These are phyloP conservation scores for Hypoxylon sp. DNA, from an alignment of 2,329 filamentous ascomycete genomes.

Conservation along the genomic window DNA sequence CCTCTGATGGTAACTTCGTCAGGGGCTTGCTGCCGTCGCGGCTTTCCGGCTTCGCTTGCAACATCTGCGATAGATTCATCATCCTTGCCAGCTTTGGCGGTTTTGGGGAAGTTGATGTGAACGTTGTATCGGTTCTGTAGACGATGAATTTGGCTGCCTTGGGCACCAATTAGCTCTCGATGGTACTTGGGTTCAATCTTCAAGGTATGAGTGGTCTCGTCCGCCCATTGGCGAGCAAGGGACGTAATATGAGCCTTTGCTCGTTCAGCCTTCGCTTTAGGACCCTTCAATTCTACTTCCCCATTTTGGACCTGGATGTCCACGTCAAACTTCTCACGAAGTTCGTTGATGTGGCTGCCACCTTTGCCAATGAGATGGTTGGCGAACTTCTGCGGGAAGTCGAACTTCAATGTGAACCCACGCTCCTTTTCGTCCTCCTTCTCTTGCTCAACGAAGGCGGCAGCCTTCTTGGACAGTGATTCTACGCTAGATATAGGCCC, in stretches of 20 bases:
- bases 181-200: constrained; percentile 97
- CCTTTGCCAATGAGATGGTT: constrained; percentile 83
- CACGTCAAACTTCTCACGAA: constrained; percentile 76
- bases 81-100: constrained; percentile 73
- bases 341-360: constrained; percentile 74
- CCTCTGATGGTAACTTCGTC: constrained; percentile 94
- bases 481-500: constrained; percentile 81
- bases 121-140: constrained; percentile 94
- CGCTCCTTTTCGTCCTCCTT: constrained; percentile 94
- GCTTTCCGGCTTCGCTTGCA: constrained; percentile 74
- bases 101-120: constrained; percentile 90
- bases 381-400: constrained; percentile 94
- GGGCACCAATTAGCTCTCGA: constrained; percentile 89
- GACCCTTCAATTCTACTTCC: constrained; percentile 94
- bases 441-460: constrained; percentile 86
- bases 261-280: constrained; percentile 91
- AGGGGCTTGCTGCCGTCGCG: constrained; percentile 78
- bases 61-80: constrained; percentile 79
- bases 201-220: constrained; percentile 87
- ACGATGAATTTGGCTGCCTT: constrained; percentile 89
- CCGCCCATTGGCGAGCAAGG: constrained; percentile 85
- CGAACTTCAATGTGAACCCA: constrained; percentile 86
- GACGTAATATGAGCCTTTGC: constrained; percentile 85
- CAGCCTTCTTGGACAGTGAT: constrained; percentile 78
- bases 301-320: constrained; percentile 92